Conservation (phyloP, 2,329 filamentous ascomycete genomes). For the Alternaria arbusti region DNA sequence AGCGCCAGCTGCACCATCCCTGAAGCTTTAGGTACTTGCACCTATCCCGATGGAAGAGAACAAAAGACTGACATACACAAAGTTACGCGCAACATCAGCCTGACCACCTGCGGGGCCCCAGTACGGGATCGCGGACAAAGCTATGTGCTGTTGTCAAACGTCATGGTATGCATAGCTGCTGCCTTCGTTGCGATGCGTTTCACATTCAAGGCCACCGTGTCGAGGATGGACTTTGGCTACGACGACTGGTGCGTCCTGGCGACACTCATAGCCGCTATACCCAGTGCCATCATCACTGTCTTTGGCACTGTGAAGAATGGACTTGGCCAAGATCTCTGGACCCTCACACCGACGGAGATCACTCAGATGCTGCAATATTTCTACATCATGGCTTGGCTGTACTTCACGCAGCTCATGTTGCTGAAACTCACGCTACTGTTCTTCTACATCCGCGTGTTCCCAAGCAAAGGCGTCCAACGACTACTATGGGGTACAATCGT, state of each 20-base stretch:
- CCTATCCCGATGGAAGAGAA: neutral
- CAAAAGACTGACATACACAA: neutral
- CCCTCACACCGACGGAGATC: conserved; percentile 51
- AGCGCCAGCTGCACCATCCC: conserved; percentile 26
- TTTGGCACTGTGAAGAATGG: conserved; percentile 44
- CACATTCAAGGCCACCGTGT: conserved; percentile 45
- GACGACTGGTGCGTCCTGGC: conserved; percentile 48
- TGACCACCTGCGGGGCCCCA: conserved; percentile 48
- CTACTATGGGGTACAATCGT: conserved; percentile 33
- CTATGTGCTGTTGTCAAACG: conserved; percentile 44
- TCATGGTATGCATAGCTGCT: conserved; percentile 43
- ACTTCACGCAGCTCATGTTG: conserved; percentile 40
- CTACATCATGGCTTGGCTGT: conserved; percentile 45
- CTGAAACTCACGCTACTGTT: conserved; percentile 39
- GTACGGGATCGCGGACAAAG: conserved; percentile 45
- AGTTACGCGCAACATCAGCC: conserved; percentile 53
- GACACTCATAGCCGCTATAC: conserved; percentile 27
- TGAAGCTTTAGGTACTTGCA: conserved; percentile 26
- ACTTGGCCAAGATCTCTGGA: conserved; percentile 62
- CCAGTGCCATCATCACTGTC: conserved; percentile 37
- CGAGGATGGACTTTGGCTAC: conserved; percentile 42
- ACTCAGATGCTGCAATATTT: conserved; percentile 51
- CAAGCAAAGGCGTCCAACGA: conserved; percentile 27
- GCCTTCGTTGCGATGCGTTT: conserved; percentile 47
- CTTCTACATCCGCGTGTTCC: conserved; percentile 43